These are phyloP conservation scores for Yamadazyma blattariae DNA, from an alignment of 1,139 yeast species.

Conservation along the genomic window DNA sequence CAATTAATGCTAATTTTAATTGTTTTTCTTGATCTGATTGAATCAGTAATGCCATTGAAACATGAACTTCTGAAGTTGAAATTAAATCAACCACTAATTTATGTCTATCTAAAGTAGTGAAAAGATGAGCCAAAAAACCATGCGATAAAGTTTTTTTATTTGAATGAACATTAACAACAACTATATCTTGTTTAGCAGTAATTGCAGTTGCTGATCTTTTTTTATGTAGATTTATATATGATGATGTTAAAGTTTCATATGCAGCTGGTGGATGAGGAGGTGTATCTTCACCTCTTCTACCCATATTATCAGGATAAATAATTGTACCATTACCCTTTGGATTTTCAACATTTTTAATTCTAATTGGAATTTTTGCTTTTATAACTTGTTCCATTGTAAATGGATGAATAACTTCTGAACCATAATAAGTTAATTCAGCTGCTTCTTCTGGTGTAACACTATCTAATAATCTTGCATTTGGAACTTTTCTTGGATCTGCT, in stretches of 20 bases:
- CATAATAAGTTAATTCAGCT: constrained; percentile 94
- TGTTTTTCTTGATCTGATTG: constrained; percentile 58
- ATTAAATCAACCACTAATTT: constrained; percentile 90
- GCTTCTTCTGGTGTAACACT: constrained; percentile 98
- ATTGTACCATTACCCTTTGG: constrained; percentile 90
- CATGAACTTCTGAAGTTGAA: constrained; percentile 96
- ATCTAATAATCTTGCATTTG: constrained; percentile 78
- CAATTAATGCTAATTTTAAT: constrained; percentile 68
- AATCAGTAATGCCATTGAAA: constrained; percentile 93
- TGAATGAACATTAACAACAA: constrained; percentile 89
- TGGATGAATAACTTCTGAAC: constrained; percentile 97
- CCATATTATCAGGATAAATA: constrained; percentile 87
- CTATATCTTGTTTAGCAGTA: constrained; percentile 89
- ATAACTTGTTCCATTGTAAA: constrained; percentile 99
- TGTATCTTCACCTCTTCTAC: constrained; percentile 79
- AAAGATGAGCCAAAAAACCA: constrained; percentile 90
- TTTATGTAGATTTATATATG: constrained; percentile 46
- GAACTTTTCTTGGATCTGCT: constrained; percentile 96
- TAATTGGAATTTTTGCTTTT: constrained; percentile 90
- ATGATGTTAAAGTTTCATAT: constrained; percentile 48
- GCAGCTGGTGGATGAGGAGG: constrained; percentile 96
- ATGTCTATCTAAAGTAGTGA: constrained; percentile 80
- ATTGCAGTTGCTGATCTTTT: constrained; percentile 93
- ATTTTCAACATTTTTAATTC: constrained; percentile 93
- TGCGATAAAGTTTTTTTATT: constrained; percentile 90